A percentile compares a stretch with the other conserved stretches of the same genome.
phyloP scores from a whole-genome alignment of 345 rosid genomes.

The Eutrema japonicum region DNA sequence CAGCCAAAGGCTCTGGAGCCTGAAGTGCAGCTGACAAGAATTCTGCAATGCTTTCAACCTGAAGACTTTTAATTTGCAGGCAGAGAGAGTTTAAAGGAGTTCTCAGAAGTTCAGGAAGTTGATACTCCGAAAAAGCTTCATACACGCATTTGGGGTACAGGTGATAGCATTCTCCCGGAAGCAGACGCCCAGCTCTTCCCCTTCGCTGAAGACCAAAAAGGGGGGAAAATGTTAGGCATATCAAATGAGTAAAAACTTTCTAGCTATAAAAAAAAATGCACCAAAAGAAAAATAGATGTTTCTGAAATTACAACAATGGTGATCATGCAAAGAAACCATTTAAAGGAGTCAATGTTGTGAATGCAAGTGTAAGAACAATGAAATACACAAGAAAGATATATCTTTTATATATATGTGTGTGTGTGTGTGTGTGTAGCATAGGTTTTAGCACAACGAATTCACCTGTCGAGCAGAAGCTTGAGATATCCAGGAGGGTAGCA shows the following conservation, averaged over 20 bases:
- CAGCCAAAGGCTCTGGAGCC: conserved; percentile 88
- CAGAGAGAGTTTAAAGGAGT: conserved; percentile 99
- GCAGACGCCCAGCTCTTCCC: conserved; percentile 98
- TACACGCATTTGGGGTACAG: conserved; percentile 87
- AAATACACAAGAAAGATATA: not conserved
- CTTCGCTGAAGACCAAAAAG: conserved; percentile 64
- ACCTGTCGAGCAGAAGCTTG: conserved; percentile 96
- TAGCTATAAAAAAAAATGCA: conserved; percentile 5
- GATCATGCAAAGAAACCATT: conserved; percentile 11
- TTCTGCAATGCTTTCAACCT: conserved; percentile 83
- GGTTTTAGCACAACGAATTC: conserved; percentile 25
- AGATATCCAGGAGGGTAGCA: conserved; percentile 97
- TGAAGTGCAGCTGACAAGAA: conserved; percentile 96
- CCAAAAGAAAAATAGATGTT: conserved; percentile 22
- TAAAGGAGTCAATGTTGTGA: conserved; percentile 6
- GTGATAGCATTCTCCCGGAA: conserved; percentile 95
- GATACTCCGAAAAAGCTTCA: conserved; percentile 95
- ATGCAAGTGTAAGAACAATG: not conserved
- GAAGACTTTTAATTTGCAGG: conserved; percentile 97
- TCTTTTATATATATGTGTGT: not conserved
- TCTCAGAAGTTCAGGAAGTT: conserved; percentile 97
- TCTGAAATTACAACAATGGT: conserved; percentile 14
- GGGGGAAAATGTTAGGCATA: conserved; percentile 9
- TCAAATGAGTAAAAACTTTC: conserved; percentile 19
- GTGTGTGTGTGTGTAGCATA: not conserved